Base-by-base conservation (phyloP, 805 yeast genomes). In the Groenewaldozyma tartarivorans region DNA sequence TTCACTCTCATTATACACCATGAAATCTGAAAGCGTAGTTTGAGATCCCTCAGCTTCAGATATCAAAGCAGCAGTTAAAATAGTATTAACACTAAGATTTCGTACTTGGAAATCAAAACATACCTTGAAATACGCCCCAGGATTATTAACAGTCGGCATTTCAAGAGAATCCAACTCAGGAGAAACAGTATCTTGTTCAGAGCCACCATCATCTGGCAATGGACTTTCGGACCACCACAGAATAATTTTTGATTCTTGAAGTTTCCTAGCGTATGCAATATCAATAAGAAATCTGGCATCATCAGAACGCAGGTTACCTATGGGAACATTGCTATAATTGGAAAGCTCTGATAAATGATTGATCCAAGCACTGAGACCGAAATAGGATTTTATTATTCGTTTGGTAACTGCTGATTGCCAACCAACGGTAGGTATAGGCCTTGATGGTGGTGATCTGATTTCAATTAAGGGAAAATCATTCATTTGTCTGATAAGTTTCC, bases 171-270 rank as follows among this genome's bases (percentile, higher is more conserved):
- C 81, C 48, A 67, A 60, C 11, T 61, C 51, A 18, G 64, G 56
- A 7, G 64, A 47, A 43, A 76, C 77, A 18, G 63, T 66, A 52
- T 82, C 92, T 50, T 71, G 74, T 56, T 86, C 88, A 33, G 64
- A 55, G 1, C 95, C 95, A 22, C 95, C 96, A 53, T 75, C 79
- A 54, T 86, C 96, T 0, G 96, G 90, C 35, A 72, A 60, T 1
- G 90, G 82, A 15, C 69, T 68, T 3, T 79, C 74, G 0, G 95
- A 83, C 97, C 98, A 92, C 97, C 98, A 92, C 22, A 94, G 63
- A 4, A 90, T 80, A 32, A 83, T 73, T 45, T 77, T 75, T 36
- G 75, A 73, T 36, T 75, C 69, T 16, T 66, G 66, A 42, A 92
- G 68, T 39, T 78, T 69, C 52, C 98, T 69, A 0, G 97, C 94